These are phyloP conservation scores for Entomortierella lignicola DNA, from an alignment of 192 early-diverging fungal genomes.

Conservation along the genomic window DNA sequence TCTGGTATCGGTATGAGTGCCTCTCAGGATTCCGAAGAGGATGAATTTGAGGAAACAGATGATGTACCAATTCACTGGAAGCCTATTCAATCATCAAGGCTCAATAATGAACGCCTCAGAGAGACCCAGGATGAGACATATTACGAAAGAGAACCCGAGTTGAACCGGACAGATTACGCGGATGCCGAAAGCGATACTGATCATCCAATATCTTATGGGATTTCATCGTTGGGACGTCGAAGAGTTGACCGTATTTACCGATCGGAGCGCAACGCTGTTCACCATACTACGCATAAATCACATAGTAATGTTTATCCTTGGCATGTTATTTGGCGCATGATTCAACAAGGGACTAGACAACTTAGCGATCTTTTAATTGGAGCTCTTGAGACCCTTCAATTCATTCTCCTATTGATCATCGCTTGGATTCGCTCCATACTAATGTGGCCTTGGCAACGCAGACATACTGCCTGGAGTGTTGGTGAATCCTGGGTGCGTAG, in stretches of 20 bases:
- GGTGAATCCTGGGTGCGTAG: slow-evolving; percentile 5
- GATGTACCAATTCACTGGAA: background rate
- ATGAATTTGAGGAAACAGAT: slow-evolving; percentile 1
- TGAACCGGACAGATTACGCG: background rate
- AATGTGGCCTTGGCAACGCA: slow-evolving; percentile 30
- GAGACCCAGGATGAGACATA: background rate
- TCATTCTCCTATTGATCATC: background rate
- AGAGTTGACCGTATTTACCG: background rate
- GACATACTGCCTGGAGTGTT: slow-evolving; percentile 1
- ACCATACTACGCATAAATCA: background rate
- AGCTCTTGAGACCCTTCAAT: background rate
- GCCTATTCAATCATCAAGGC: background rate
- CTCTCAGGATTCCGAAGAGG: slow-evolving; percentile 18
- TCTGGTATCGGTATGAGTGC: slow-evolving; percentile 32
- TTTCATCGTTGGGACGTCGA: background rate
- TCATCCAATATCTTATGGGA: background rate
- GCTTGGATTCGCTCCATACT: background rate
- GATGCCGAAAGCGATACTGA: slow-evolving; percentile 2
- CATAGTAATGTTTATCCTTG: slow-evolving; percentile 27
- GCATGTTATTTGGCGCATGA: slow-evolving; percentile 21
- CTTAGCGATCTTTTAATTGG: background rate
- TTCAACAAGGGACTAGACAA: background rate
- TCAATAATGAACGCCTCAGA: background rate
- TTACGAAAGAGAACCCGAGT: background rate
- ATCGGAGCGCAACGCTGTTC: background rate